A percentile compares a stretch with the other conserved stretches of the same genome.
Conservation (phyloP, 176 grass and related monocot species). For the Carex parvula region DNA sequence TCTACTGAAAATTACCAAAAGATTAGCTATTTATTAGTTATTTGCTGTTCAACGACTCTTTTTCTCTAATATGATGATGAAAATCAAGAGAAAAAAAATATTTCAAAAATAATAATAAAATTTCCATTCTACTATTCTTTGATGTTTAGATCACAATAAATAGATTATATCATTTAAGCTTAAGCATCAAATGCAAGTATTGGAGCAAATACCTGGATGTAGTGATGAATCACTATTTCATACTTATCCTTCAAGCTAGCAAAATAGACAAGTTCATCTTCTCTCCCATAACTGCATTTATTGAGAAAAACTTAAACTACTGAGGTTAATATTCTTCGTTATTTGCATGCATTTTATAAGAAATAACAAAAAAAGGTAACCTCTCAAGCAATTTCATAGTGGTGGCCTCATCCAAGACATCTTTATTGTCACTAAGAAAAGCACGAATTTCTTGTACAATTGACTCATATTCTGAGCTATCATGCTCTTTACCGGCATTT, state of each 20-base stretch:
- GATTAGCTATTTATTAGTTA: background rate
- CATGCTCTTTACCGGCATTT: slow-evolving; percentile 39
- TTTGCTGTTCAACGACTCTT: background rate
- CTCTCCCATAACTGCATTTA: slow-evolving; percentile 76
- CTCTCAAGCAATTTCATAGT: slow-evolving; percentile 93
- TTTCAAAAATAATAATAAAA: background rate
- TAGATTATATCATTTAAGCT: background rate
- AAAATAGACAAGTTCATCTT: slow-evolving; percentile 93
- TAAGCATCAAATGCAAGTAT: background rate
- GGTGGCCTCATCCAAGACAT: slow-evolving; percentile 94
- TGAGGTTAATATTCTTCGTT: slow-evolving; percentile 8
- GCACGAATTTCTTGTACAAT: slow-evolving; percentile 80
- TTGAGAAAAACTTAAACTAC: background rate
- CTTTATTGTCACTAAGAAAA: slow-evolving; percentile 95
- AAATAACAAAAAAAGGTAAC: slow-evolving; percentile 30
- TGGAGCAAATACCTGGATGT: slow-evolving; percentile 61
- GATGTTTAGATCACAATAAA: background rate
- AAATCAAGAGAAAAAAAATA: background rate
- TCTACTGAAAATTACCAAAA: background rate
- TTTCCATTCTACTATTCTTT: background rate
- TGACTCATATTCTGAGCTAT: slow-evolving; percentile 60
- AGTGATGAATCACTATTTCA: slow-evolving; percentile 96
- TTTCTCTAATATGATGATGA: background rate
- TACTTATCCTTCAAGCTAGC: slow-evolving; percentile 87
- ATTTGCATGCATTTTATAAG: background rate